A percentile compares a stretch with the other conserved stretches of the same genome.
phyloP scores from a whole-genome alignment of 768 basidiomycete species.

The Auricularia heimuer region DNA sequence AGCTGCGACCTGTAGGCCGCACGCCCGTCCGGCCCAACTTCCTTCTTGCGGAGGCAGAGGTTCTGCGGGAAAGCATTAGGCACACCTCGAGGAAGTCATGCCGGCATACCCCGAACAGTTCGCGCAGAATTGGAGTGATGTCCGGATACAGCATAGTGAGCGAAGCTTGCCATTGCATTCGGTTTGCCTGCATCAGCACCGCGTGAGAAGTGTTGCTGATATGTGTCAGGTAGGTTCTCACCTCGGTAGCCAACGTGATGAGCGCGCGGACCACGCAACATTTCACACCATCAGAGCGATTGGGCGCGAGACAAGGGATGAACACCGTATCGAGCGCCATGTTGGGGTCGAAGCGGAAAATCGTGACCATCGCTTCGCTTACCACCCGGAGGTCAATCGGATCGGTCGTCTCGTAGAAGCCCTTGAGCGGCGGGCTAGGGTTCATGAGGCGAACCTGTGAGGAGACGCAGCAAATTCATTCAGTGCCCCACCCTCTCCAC shows the following conservation, averaged over 20 bases:
- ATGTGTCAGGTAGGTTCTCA: conserved; percentile 16
- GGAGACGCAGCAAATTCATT: not conserved
- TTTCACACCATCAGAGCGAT: conserved; percentile 75
- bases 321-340: conserved; percentile 56
- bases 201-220: not conserved
- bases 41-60: not conserved
- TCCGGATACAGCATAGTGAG: not conserved
- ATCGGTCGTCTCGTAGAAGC: conserved; percentile 65
- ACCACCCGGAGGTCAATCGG: conserved; percentile 70
- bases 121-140: not conserved
- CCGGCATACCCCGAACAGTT: not conserved
- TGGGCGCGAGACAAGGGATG: conserved; percentile 55
- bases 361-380: conserved; percentile 60
- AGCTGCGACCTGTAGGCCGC: not conserved
- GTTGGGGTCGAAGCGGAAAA: conserved; percentile 61
- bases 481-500: not conserved
- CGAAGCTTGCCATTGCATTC: not conserved
- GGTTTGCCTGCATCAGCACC: not conserved
- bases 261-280: conserved; percentile 66
- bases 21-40: not conserved
- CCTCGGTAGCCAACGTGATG: conserved; percentile 60
- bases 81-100: not conserved
- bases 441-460: conserved; percentile 18
- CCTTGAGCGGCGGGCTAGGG: conserved; percentile 24
- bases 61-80: not conserved